Percentiles rank a stretch among this genome's conserved stretches.
Conservation (phyloP, 306 rosid species). For the Quercus mongolica region DNA sequence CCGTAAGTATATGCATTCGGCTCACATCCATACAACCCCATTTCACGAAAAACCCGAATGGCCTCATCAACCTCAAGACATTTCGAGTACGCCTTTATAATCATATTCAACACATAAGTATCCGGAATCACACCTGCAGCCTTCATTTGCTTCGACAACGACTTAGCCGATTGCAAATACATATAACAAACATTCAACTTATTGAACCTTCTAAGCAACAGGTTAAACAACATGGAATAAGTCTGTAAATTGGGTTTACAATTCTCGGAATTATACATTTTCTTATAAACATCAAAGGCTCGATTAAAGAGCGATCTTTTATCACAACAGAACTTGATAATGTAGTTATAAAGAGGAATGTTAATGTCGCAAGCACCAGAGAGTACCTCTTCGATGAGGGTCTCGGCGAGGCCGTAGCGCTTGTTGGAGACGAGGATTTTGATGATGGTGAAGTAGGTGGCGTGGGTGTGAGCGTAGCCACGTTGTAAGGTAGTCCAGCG, state of each 20-base stretch:
- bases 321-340: constrained; percentile 63
- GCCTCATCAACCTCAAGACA: constrained; percentile 86
- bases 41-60: constrained; percentile 59
- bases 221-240: constrained; percentile 53
- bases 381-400: constrained; percentile 77
- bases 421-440: constrained; percentile 46
- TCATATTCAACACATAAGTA: constrained; percentile 75
- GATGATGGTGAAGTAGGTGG: constrained; percentile 66
- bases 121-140: constrained; percentile 81
- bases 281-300: constrained; percentile 78
- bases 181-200: constrained; percentile 62
- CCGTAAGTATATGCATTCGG: constrained; percentile 78
- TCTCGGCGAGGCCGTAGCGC: constrained; percentile 62
- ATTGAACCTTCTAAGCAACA: constrained; percentile 71
- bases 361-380: constrained; percentile 81
- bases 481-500: constrained; percentile 94
- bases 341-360: constrained; percentile 67
- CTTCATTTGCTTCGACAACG: constrained; percentile 76
- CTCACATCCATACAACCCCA: constrained; percentile 86
- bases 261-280: constrained; percentile 53
- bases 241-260: constrained; percentile 76
- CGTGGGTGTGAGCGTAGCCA: constrained; percentile 58
- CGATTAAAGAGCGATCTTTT: constrained; percentile 61
- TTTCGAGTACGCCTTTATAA: constrained; percentile 73
- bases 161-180: constrained; percentile 65